phyloP scores from a whole-genome alignment of 2,329 filamentous ascomycete genomes.

The Akanthomyces uredinophilus region DNA sequence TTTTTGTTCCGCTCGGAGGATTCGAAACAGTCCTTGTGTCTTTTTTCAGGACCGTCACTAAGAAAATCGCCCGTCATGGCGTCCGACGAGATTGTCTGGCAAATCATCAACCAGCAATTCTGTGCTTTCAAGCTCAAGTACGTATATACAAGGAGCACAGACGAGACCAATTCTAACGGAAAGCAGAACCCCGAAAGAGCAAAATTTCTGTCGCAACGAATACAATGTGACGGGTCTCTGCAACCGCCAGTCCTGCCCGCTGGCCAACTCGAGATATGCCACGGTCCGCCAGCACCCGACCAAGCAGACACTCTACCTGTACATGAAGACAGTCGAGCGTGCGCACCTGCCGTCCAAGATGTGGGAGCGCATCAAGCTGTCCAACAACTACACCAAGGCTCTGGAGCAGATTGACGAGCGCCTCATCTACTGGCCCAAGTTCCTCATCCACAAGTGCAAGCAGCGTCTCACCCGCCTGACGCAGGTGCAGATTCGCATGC shows the following conservation, averaged over 20 bases:
- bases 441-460: slow-evolving; percentile 90
- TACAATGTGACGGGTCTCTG: slow-evolving; percentile 82
- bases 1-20: neutral
- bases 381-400: slow-evolving; percentile 84
- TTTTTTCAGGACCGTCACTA: neutral
- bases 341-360: slow-evolving; percentile 82
- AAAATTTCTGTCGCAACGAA: slow-evolving; percentile 95
- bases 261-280: slow-evolving; percentile 89
- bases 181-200: slow-evolving; percentile 69
- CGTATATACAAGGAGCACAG: slow-evolving; percentile 23
- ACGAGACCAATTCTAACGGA: slow-evolving; percentile 23
- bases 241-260: slow-evolving; percentile 81
- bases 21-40: neutral
- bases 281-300: slow-evolving; percentile 80
- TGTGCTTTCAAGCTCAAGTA: slow-evolving; percentile 94
- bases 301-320: slow-evolving; percentile 82
- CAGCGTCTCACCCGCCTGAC: slow-evolving; percentile 88
- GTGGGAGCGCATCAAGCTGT: slow-evolving; percentile 91
- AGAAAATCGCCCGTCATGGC: slow-evolving; percentile 52
- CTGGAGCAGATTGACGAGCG: slow-evolving; percentile 81
- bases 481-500: slow-evolving; percentile 79
- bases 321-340: slow-evolving; percentile 93
- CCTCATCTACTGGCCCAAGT: slow-evolving; percentile 92
- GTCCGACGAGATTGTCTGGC: slow-evolving; percentile 96
- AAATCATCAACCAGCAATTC: slow-evolving; percentile 92